These are phyloP conservation scores for Tephrocybe sp. DNA, from an alignment of 768 basidiomycete genomes.

Conservation along the genomic window DNA sequence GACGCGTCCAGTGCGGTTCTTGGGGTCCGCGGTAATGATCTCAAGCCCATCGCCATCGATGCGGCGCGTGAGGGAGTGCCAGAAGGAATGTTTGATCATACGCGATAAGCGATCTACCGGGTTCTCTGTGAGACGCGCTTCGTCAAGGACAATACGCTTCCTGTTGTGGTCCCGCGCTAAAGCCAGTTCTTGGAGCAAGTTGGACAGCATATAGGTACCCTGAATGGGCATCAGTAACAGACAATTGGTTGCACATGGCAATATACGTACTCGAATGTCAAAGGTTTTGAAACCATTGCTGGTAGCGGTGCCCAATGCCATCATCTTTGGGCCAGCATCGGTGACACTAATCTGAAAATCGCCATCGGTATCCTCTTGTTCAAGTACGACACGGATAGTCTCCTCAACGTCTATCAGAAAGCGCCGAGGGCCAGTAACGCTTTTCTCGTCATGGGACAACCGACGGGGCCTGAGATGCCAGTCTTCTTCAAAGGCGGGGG, in stretches of 20 bases:
- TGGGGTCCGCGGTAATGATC: conserved; percentile 96
- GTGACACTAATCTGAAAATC: conserved; percentile 96
- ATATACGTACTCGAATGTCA: conserved; percentile 75
- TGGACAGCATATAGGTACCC: conserved; percentile 99
- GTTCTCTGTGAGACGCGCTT: conserved; percentile 95
- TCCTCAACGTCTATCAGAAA: conserved; percentile 98
- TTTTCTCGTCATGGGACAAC: conserved; percentile 92
- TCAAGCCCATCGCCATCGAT: conserved; percentile 98
- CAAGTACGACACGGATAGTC: conserved; percentile 92
- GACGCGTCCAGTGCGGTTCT: conserved; percentile 88
- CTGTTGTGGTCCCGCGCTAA: conserved; percentile 92
- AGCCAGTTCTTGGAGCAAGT: conserved; percentile 97
- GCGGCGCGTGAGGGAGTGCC: conserved; percentile 94
- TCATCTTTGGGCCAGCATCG: conserved; percentile 94
- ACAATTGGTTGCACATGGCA: neutral
- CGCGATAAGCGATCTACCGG: conserved; percentile 94
- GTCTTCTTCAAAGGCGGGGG: conserved; percentile 76
- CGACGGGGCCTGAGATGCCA: conserved; percentile 70
- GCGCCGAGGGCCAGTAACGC: conserved; percentile 72
- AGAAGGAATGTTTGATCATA: conserved; percentile 98
- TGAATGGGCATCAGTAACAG: conserved; percentile 28
- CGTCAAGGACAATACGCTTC: conserved; percentile 97
- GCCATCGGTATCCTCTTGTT: conserved; percentile 97
- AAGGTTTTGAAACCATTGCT: conserved; percentile 98
- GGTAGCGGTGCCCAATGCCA: conserved; percentile 93